Evolutionary conservation across 2,329 filamentous ascomycete species (phyloP), one percentile per base, ranked within the genome.

Genomic region (Colletotrichum neosansevieriae): DNA sequence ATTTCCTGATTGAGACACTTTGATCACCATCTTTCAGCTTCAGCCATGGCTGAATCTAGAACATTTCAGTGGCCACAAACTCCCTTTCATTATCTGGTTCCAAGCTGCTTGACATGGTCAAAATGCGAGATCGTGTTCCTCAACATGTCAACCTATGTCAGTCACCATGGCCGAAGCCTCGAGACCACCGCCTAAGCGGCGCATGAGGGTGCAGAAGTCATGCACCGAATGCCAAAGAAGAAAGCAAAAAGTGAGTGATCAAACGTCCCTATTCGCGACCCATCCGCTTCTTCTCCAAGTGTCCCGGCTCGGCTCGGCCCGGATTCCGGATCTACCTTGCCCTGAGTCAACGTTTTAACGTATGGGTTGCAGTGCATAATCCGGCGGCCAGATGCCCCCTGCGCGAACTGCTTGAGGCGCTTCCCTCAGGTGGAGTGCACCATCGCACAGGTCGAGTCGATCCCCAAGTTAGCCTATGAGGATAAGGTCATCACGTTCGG

Each of bases 171-270:
- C 61, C 1, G 54, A 65, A 40, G 40, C 54, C n/a, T 65, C 65
- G 7, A 65, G 56, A 49, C 61, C 61, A 15, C 32, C 54, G 32
- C 32, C 63, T 19, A 71, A 71, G 34, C 45, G 63, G 32, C 67
- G 70, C 38, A 36, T 53, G 38, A 63, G 70, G 19, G 50, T 63
- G 10, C 71, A 71, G n/a, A 71, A 71, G 51, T 71, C 71, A 34
- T 72, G 71, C 53, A 70, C 67, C 24, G 69, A 72, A 24, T 72
- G 66, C 21, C 69, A 71, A 49, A 59, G 67, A 36, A 58, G 69
- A 15, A 72, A 72, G 58, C 69, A 72, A 40, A 72, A 70, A 69
- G 71, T 71, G 19, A 57, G 70, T 58, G 42, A 21, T 32, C 34
- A 15, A 17, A 34, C 4, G 17, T 47, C 34, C 2, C 15, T 15